Evolutionary conservation across 176 grass and related monocot genomes (phyloP), one percentile per base, ranked within the genome.

Genomic region (Dendrocalamus sinicus): DNA sequence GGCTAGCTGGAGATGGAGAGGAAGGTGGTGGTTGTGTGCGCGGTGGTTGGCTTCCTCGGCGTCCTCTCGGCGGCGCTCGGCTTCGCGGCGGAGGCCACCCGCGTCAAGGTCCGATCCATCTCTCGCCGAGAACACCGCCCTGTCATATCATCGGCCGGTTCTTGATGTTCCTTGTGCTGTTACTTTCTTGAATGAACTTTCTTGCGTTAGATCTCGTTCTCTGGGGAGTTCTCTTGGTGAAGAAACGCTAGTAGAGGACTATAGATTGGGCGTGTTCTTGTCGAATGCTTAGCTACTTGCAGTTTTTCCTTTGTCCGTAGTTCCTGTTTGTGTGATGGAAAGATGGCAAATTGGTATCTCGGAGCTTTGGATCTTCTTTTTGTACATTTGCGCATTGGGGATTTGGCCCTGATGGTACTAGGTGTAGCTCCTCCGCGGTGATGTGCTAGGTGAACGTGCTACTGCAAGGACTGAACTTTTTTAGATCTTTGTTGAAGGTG

Each of bases 41-140:
- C 65, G 9, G 86, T 88, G 10, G 93, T 90, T 41, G 90, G 93
- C 2, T 91, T 99, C 80, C 93, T 99, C 44, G 96, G 96, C 76
- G 75, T 96, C 60, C 86, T 99, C 71, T 94, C 96, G 40, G 93
- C 93, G 48, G 90, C 90, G n/a, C 93, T 96, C 15, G 96, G 90
- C 17, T 99, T 99, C 78, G 96, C 93, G 43, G 96, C 96, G 15
- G 93, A 99, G 72, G 96, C 76, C 51, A 99, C 96, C 24, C 89
- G 93, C 80, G 92, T 99, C 82, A 99, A 96, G 93, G 96, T 99
- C 12, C 3, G 67, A 5, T 13, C 54, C 44, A 0, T 1, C 59
- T 16, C 41, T 26, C 26, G 39, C 14, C 22, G 12, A 30, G 24
- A 9, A 30, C 46, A 51, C 57, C 39, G 4, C 71, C 45, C 5